A percentile compares a stretch with the other conserved stretches of the same genome.
phyloP scores from a whole-genome alignment of 2,329 filamentous ascomycete genomes.

The Neopestalotiopsis clavispora region DNA sequence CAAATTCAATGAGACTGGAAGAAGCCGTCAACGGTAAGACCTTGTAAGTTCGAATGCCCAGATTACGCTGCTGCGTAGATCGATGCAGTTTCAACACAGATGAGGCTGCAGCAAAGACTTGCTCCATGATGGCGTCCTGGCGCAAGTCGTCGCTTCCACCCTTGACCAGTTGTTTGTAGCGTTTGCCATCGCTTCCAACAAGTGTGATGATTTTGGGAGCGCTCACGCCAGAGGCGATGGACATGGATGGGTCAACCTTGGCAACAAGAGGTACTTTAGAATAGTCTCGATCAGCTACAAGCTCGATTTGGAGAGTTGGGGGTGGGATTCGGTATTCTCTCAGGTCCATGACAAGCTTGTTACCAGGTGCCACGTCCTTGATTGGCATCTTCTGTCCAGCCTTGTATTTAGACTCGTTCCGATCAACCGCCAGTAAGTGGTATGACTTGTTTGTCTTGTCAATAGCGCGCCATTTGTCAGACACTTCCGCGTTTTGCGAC shows the following conservation, averaged over 20 bases:
- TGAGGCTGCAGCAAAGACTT: conserved; percentile 96
- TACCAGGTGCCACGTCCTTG: conserved; percentile 67
- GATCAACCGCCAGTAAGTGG: conserved; percentile 67
- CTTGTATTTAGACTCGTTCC: conserved; percentile 69
- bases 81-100: conserved; percentile 86
- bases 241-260: conserved; percentile 75
- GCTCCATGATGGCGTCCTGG: conserved; percentile 98
- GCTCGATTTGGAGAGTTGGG: conserved; percentile 83
- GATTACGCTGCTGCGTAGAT: conserved; percentile 82
- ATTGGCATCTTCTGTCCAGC: conserved; percentile 64
- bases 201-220: conserved; percentile 92
- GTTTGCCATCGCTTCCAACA: conserved; percentile 75
- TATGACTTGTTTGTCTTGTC: conserved; percentile 75
- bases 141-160: conserved; percentile 94
- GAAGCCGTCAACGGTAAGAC: conserved; percentile 85
- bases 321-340: conserved; percentile 77
- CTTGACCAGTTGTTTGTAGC: conserved; percentile 92
- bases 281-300: conserved; percentile 78
- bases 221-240: conserved; percentile 87
- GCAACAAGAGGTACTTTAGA: conserved; percentile 74
- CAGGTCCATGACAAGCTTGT: conserved; percentile 66
- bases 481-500: conserved; percentile 53
- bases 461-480: conserved; percentile 70
- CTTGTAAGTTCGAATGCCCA: conserved; percentile 96
- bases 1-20: conserved; percentile 95